A percentile compares a stretch with the other conserved stretches of the same genome.
These are phyloP conservation scores for Thalassiosira mediterranea DNA, from an alignment of 352 stramenopile genomes.

Conservation along the genomic window DNA sequence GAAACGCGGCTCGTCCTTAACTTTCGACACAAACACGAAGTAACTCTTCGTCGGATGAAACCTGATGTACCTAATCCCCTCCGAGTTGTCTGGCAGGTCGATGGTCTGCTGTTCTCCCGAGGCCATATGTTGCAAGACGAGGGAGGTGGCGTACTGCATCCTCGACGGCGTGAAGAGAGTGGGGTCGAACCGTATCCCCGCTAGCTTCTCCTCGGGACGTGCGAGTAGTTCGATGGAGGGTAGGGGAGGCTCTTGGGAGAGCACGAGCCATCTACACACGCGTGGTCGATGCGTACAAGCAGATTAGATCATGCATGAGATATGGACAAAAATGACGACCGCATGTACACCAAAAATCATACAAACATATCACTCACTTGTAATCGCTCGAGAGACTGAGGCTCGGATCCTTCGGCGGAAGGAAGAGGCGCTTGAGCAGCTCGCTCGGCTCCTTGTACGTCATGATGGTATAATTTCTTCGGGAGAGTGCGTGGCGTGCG, in stretches of 20 bases:
- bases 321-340: background rate
- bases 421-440: conserved; percentile 52
- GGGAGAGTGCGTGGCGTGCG: no score
- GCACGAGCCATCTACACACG: conserved; percentile 45
- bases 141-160: conserved; percentile 27
- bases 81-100: conserved; percentile 27
- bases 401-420: conserved; percentile 41
- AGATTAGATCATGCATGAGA: background rate
- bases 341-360: conserved; percentile 1
- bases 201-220: conserved; percentile 47
- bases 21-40: conserved; percentile 53
- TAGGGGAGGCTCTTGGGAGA: conserved; percentile 44
- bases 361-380: conserved; percentile 5
- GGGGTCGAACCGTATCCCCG: conserved; percentile 52
- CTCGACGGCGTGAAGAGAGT: conserved; percentile 28
- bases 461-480: no score
- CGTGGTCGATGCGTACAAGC: background rate
- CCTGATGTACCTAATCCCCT: conserved; percentile 48
- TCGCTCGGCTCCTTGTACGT: conserved; percentile 45
- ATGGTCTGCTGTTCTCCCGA: conserved; percentile 15
- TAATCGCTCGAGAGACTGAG: conserved; percentile 40
- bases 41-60: conserved; percentile 32
- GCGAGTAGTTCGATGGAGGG: conserved; percentile 46
- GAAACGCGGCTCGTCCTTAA: conserved; percentile 34
- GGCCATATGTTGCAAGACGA: conserved; percentile 36